Conservation (phyloP, 257 asterid genomes). For the Scutellaria galericulata region DNA sequence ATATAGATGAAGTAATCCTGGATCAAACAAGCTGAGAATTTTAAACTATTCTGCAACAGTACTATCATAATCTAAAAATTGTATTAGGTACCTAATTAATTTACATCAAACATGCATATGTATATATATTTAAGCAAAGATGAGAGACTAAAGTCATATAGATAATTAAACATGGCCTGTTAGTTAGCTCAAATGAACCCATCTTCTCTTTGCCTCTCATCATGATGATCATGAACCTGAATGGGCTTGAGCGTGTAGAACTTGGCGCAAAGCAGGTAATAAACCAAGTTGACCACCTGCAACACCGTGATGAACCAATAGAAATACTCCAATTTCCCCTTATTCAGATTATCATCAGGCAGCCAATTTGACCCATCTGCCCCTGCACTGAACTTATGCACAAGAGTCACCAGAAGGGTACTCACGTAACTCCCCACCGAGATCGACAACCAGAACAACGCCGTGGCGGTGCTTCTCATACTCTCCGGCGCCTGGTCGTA, state of each 20-base stretch:
- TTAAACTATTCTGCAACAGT: too few relatives aligned
- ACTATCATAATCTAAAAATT: too few relatives aligned
- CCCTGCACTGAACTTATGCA: constrained; percentile 56
- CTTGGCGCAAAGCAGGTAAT: constrained; percentile 73
- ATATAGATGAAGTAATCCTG: too few relatives aligned
- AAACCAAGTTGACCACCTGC: constrained; percentile 68
- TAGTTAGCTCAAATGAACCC: too few relatives aligned
- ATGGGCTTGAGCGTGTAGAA: constrained; percentile 75
- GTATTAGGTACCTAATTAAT: too few relatives aligned
- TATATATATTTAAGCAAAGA: too few relatives aligned
- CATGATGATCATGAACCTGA: constrained; percentile 37
- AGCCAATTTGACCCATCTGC: constrained; percentile 75
- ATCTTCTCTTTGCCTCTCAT: too few relatives aligned
- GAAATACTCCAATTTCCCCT: constrained; percentile 78
- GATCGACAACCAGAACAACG: constrained; percentile 75
- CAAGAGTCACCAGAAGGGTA: constrained; percentile 62
- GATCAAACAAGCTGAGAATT: too few relatives aligned
- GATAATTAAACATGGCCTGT: too few relatives aligned
- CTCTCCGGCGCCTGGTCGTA: constrained; percentile 89
- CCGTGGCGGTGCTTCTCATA: constrained; percentile 83
- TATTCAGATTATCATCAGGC: constrained; percentile 67
- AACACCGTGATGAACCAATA: constrained; percentile 76
- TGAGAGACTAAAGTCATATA: too few relatives aligned
- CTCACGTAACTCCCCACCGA: constrained; percentile 76
- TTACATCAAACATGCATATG: too few relatives aligned